These are phyloP conservation scores for Termitomyces sp. DNA, from an alignment of 768 basidiomycete species.

Conservation along the genomic window DNA sequence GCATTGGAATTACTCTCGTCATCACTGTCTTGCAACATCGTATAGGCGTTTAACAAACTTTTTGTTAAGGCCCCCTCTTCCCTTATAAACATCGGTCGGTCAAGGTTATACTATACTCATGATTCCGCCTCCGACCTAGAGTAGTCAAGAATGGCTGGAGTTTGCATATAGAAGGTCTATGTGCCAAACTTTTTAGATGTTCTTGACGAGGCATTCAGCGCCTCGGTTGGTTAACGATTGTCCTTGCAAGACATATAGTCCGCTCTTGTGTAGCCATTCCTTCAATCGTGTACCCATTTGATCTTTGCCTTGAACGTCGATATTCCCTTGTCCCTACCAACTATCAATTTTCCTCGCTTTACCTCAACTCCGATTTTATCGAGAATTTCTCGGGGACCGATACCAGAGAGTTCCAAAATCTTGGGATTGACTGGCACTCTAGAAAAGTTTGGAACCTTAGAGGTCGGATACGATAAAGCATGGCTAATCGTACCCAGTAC, in stretches of 20 bases:
- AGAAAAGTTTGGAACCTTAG: no score
- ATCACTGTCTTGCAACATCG: not conserved
- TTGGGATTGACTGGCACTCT: slow-evolving; percentile 7
- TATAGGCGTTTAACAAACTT: not conserved
- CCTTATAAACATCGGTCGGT: not conserved
- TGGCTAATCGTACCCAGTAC: slow-evolving; percentile 31
- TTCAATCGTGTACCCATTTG: no score
- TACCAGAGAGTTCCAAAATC: slow-evolving; percentile 19
- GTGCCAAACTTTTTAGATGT: no score
- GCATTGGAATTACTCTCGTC: not conserved
- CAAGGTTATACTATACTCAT: not conserved
- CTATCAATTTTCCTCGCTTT: no score
- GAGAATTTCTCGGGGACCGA: slow-evolving; percentile 12
- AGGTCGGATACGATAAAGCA: no score
- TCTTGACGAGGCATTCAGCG: no score
- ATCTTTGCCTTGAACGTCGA: no score
- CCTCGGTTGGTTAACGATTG: no score
- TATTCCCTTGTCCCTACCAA: no score
- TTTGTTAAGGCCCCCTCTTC: not conserved
- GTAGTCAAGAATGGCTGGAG: not conserved
- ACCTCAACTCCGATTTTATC: slow-evolving; percentile 10
- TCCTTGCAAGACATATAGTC: no score
- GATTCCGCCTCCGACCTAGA: not conserved
- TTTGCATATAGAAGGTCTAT: not conserved
- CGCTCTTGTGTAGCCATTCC: no score